Evolutionary conservation across 768 basidiomycete species (phyloP).

Genomic region (Sporobolomyces pararoseus): DNA sequence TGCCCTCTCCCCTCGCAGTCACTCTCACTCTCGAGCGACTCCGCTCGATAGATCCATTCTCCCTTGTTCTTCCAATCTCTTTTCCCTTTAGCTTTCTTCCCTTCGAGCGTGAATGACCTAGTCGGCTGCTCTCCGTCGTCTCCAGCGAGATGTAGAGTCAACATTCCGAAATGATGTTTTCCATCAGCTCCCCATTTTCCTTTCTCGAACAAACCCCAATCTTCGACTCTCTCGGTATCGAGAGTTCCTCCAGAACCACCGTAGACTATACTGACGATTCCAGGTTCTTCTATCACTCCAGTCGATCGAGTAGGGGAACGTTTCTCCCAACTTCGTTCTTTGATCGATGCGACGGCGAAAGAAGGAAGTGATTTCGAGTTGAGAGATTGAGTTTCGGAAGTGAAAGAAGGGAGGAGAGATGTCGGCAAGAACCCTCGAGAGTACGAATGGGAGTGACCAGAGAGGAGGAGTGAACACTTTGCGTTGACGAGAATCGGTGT

Average conservation of each 20-base stretch:
- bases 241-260: conserved; percentile 41
- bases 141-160: conserved; percentile 17
- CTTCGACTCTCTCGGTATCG: conserved; percentile 35
- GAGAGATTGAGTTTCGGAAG: background rate
- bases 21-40: background rate
- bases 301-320: background rate
- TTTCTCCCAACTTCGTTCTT: conserved; percentile 15
- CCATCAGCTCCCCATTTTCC: conserved; percentile 1
- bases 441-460: conserved; percentile 41
- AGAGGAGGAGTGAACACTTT: conserved; percentile 27
- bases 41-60: conserved; percentile 11
- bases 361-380: conserved; percentile 7
- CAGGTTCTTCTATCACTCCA: conserved; percentile 15
- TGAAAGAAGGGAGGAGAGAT: conserved; percentile 14
- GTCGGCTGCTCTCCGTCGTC: background rate
- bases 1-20: background rate
- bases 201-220: conserved; percentile 29
- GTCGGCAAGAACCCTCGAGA: conserved; percentile 39
- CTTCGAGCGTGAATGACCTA: background rate
- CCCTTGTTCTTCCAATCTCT: background rate
- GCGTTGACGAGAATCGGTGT: conserved; percentile 22
- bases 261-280: conserved; percentile 16
- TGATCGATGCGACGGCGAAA: conserved; percentile 1
- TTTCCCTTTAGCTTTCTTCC: background rate
- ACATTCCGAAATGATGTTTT: conserved; percentile 25